phyloP scores from a whole-genome alignment of 768 basidiomycete genomes.

The Mycena albidolilacea region DNA sequence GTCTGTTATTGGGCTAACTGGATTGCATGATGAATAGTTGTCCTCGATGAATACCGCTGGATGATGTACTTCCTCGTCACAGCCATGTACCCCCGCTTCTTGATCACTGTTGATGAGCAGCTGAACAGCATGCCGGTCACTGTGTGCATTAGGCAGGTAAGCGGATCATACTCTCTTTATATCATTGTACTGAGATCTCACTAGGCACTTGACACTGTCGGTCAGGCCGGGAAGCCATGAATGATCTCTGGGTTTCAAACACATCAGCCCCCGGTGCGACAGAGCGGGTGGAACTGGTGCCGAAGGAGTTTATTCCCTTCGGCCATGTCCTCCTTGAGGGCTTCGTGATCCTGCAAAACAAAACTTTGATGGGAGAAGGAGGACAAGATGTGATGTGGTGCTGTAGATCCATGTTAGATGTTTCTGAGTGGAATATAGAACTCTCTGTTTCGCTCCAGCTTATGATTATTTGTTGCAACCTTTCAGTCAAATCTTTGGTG shows the following conservation, averaged over 20 bases:
- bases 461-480: background rate
- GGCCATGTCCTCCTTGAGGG: constrained; percentile 93
- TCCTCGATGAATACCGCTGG: constrained; percentile 97
- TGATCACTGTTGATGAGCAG: constrained; percentile 96
- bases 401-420: background rate
- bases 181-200: background rate
- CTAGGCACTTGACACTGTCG: constrained; percentile 98
- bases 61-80: constrained; percentile 97
- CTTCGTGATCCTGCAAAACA: constrained; percentile 89
- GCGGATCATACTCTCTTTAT: constrained; percentile 37
- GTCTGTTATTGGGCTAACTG: constrained; percentile 46
- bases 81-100: constrained; percentile 98
- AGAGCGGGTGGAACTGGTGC: constrained; percentile 96
- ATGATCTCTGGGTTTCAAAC: constrained; percentile 99
- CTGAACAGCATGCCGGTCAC: constrained; percentile 89
- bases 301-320: constrained; percentile 96
- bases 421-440: background rate
- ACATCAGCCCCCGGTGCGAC: constrained; percentile 95
- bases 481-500: background rate
- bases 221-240: constrained; percentile 96
- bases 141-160: constrained; percentile 92
- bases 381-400: too few relatives aligned
- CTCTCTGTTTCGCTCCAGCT: background rate
- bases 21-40: constrained; percentile 73
- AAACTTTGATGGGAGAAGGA: too few relatives aligned